Evolutionary conservation across 129 eudicot genomes (phyloP), one percentile per base, ranked within the genome.

Genomic region (Centaurea solstitialis): DNA sequence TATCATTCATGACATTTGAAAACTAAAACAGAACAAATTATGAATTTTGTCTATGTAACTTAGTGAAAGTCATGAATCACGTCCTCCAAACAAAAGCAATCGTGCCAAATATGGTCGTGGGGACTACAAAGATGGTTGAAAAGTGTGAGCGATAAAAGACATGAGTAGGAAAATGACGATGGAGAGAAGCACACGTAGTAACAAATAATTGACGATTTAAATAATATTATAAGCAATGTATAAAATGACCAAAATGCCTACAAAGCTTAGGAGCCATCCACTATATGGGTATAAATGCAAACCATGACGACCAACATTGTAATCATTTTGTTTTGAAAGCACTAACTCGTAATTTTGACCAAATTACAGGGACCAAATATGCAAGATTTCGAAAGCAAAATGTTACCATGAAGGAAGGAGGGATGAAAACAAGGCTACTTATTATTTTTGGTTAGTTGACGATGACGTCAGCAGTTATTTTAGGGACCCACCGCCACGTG

Each of bases 401-500:
- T 43, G 53, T 10, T 43, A 43, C 53, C 53, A 10, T 2, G 53
- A 10, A 43, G 50, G 50, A 41, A 3, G 17, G 17, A 11, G 4
- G 53, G 12, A 50, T 15, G 62, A 17, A 18, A 22, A 5, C 20
- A 15, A 40, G 21, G 4, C 5, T 12, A 22, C 3, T 4, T 37
- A 40, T 59, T 30, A 1, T 1, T 30, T 33, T 61, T 73, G 24
- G 62, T 37, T 37, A 73, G 79, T 74, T 33, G 79, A 4, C 7
- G 57, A 21, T 74, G 85, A 67, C 80, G 79, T 74, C 35, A 74
- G 40, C 13, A 39, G 69, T 0, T 47, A 21, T 47, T 53, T 12
- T 5, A 59, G 4, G 69, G 35, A 6, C 80, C 65, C 22, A 70
- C 21, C 38, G 73, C 23, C 83, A 76, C 87, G 82, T 83, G 90